A percentile compares a stretch with the other conserved stretches of the same genome.
These are phyloP conservation scores for Fusarium nematophilum DNA, from an alignment of 2,329 filamentous ascomycete genomes.

Conservation along the genomic window DNA sequence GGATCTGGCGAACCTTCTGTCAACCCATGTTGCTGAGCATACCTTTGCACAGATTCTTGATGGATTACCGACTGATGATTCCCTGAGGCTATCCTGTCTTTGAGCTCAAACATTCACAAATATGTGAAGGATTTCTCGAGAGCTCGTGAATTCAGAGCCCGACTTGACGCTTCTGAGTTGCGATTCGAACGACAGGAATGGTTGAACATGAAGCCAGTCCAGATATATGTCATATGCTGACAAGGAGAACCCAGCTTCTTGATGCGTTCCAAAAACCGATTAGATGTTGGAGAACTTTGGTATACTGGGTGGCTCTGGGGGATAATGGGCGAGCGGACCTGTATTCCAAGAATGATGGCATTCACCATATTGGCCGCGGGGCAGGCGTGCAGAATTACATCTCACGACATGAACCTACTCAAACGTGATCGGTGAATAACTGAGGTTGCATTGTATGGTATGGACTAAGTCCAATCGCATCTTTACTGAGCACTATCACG, in stretches of 20 bases:
- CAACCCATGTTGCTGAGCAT: background rate
- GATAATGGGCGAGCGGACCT: too few species aligned
- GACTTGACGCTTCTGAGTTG: background rate
- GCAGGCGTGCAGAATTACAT: too few species aligned
- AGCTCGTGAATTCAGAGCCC: background rate
- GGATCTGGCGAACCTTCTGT: background rate
- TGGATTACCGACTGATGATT: background rate
- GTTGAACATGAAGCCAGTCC: background rate
- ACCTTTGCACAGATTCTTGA: conserved; percentile 21
- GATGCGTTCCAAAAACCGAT: background rate
- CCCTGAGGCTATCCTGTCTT: background rate
- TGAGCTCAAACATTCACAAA: background rate
- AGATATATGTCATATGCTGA: background rate
- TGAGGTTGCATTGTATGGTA: too few species aligned
- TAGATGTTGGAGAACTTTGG: too few species aligned
- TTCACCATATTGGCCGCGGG: too few species aligned
- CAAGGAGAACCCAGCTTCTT: background rate
- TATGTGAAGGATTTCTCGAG: conserved; percentile 6
- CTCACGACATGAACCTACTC: too few species aligned
- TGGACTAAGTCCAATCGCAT: too few species aligned
- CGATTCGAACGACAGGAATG: background rate
- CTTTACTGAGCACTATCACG: too few species aligned
- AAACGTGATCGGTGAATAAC: too few species aligned
- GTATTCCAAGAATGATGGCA: too few species aligned
- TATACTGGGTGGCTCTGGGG: too few species aligned